Base-by-base conservation (phyloP, 495 filamentous ascomycete genomes). In the Podospora fimiseda region DNA sequence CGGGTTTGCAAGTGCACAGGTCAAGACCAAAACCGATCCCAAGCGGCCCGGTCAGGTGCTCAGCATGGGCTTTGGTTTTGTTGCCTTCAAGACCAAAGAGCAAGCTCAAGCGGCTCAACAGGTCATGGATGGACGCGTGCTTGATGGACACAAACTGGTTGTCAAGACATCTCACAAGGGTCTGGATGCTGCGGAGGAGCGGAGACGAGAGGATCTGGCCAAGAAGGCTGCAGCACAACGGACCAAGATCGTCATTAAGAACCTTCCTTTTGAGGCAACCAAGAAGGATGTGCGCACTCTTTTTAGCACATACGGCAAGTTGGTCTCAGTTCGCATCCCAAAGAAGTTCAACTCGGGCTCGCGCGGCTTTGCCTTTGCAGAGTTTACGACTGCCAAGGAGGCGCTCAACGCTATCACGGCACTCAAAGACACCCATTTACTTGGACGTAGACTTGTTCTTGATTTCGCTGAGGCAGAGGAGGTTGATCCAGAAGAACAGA, bases 241-340 rank as follows among this genome's bases (percentile, higher is more conserved):
- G 48, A 96, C 90, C 27, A 96, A 97, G 75, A 84, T 99, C 60
- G 86, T 97, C 68, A 88, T 98, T 75, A 97, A 97, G 76, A 99
- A 99, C 74, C 71, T 99, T 64, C 93, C 93, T 8, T 99, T 99
- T 74, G 88, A 97, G 70, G 85, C 87, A 9, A 86, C 82, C 39
- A 96, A 95, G 76, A 90, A 93, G 65, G 94, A 99, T 60, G 75
- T 99, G 24, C 80, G 87, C 38, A 74, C 83, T 14, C 75, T 99
- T 9, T 89, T 99, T 66, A 82, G 87, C 42, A 76, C 87, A 15
- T 99, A 96, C 65, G 93, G 94, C 16, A 86, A 94, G 60, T 79
- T 99, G 49, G 86, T 90, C 41, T 89, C 90, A 44, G 87, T 97
- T 24, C 87, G 94, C 37, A 79, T 99, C 48, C 94, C 93, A 2